Evolutionary conservation across 169 alveolate genomes (phyloP).

Genomic region (Eimeria praecox): DNA sequence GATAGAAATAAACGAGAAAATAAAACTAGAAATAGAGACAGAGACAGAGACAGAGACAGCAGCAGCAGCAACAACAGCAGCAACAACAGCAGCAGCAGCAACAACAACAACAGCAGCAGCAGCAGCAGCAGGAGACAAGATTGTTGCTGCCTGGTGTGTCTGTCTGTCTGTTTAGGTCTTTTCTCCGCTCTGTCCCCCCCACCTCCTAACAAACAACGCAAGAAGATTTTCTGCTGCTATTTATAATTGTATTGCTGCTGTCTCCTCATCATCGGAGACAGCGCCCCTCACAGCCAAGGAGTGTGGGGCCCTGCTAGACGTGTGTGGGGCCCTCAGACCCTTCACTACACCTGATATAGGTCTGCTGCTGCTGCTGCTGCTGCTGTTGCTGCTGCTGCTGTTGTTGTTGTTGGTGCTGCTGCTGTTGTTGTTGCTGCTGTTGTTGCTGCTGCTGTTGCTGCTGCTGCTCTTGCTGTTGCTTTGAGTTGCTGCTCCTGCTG

Average conservation of each 20-base stretch:
- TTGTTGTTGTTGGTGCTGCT: background rate
- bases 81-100: no score
- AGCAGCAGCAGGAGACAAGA: background rate
- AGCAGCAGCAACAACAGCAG: background rate
- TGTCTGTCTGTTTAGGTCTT: background rate
- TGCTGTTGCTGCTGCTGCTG: background rate
- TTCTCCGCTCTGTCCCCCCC: background rate
- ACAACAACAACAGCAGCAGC: background rate
- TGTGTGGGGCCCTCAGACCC: conserved; percentile 2
- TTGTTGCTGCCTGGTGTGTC: background rate
- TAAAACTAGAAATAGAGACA: conserved; percentile 29
- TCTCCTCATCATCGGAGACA: background rate
- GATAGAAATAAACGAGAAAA: background rate
- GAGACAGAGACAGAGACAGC: background rate
- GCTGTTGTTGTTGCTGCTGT: background rate
- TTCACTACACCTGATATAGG: background rate
- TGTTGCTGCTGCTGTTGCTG: background rate
- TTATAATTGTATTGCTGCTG: background rate
- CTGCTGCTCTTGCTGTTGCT: no score
- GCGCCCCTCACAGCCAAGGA: background rate
- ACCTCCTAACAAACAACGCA: background rate
- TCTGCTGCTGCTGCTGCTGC: background rate
- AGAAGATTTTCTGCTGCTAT: background rate
- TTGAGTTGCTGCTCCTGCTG: no score
- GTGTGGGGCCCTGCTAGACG: background rate